Evolutionary conservation across 2,329 filamentous ascomycete species (phyloP).

Genomic region (Penicillium paneum): DNA sequence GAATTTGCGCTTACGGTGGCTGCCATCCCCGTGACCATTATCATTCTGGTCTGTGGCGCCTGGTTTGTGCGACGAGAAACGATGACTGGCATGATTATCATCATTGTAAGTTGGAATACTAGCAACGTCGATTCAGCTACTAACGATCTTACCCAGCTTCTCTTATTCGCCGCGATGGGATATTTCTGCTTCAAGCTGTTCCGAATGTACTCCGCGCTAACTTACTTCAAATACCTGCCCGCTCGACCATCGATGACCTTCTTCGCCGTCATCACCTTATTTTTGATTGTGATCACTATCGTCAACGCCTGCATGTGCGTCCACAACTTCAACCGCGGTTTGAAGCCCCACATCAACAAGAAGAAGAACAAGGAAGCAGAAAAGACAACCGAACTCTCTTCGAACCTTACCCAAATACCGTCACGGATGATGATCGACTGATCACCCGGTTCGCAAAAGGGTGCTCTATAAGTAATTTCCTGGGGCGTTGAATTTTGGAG

Average conservation of each 20-base stretch:
- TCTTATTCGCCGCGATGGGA: slow-evolving; percentile 83
- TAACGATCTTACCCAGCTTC: slow-evolving; percentile 46
- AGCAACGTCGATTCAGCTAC: slow-evolving; percentile 6
- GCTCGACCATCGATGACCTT: slow-evolving; percentile 84
- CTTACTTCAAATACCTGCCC: slow-evolving; percentile 64
- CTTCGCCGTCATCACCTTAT: slow-evolving; percentile 88
- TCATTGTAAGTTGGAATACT: slow-evolving; percentile 58
- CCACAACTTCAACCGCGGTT: slow-evolving; percentile 81
- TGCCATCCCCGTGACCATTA: slow-evolving; percentile 85
- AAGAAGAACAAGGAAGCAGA: slow-evolving; percentile 51
- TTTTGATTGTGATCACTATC: slow-evolving; percentile 86
- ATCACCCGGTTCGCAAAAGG: neutral
- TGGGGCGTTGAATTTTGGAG: slow-evolving; percentile 16
- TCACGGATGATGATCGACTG: slow-evolving; percentile 48
- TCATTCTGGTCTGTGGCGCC: slow-evolving; percentile 80
- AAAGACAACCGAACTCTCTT: slow-evolving; percentile 43
- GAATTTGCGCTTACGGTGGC: slow-evolving; percentile 86
- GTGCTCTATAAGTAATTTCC: slow-evolving; percentile 13
- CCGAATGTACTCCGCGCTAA: slow-evolving; percentile 76
- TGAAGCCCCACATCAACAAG: slow-evolving; percentile 78
- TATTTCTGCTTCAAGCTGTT: slow-evolving; percentile 99
- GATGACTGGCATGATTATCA: slow-evolving; percentile 68
- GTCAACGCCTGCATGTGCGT: slow-evolving; percentile 82
- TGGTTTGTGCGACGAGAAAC: slow-evolving; percentile 83
- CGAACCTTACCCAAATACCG: slow-evolving; percentile 37